Base-by-base conservation (phyloP, 1,284 basidiomycete species). In the Apiotrichum porosum region DNA sequence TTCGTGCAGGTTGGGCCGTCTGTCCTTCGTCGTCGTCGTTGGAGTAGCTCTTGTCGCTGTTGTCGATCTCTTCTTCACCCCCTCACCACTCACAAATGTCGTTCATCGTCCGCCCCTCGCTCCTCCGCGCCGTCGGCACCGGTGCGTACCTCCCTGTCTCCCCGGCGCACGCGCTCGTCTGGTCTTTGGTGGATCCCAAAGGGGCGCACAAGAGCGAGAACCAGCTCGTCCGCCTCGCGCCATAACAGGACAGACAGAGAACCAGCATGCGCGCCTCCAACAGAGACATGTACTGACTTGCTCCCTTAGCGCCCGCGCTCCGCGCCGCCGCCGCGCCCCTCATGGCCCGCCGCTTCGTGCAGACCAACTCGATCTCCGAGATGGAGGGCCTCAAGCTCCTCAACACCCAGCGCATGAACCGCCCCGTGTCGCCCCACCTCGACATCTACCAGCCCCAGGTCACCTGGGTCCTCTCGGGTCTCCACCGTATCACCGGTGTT, bases 361-460 rank as follows among this genome's bases (percentile, higher is more conserved):
- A 56, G 23, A 71, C 71, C 14, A 36, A 68, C 47, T 36, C 56
- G 24, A 46, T 74, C 28, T 62, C 61, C n/a, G 44, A 55, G 28
- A 34, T 52, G 23, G 63, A 72, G 41, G 60, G 64, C 51, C 48
- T 68, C 33, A 55, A 62, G 15, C 54, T 94, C 56, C 78, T 97
- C 56, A 94, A 98, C 78, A 72, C 81, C 57, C 92, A 97, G 73
- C 83, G 94, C 57, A 76, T 86, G 42, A 77, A 79, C 42, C 85
- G 94, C 24, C 94, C 95, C 17, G 85, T 80, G 49, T 88, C 85
- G 63, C 94, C 95, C 19, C 91, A 97, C 73, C 86, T 93, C 63
- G 88, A 88, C 41, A 97, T 97, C 74, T 98, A 97, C 77, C 88
- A 95, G 72, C 91, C 90, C 18, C 93, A 97, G 72, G 74, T 79